Percentiles rank a stretch among this genome's conserved stretches.
These are phyloP conservation scores for Thermothelomyces thermophilus DNA, from an alignment of 2,329 filamentous ascomycete species.

Conservation along the genomic window DNA sequence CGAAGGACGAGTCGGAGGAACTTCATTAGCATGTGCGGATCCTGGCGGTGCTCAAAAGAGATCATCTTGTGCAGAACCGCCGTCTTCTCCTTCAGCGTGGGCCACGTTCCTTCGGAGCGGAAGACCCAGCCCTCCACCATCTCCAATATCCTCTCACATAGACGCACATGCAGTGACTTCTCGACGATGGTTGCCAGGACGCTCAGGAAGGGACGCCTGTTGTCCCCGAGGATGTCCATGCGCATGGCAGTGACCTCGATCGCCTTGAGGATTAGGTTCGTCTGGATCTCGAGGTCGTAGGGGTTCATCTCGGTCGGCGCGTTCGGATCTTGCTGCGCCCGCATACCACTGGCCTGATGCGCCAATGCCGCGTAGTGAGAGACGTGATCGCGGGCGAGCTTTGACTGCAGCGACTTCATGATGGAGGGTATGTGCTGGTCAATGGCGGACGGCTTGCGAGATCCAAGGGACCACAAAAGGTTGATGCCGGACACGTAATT, in stretches of 20 bases:
- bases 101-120: constrained; percentile 87
- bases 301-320: constrained; percentile 56
- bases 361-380: constrained; percentile 59
- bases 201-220: constrained; percentile 86
- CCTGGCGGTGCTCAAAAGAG: constrained; percentile 78
- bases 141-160: constrained; percentile 87
- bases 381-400: constrained; percentile 90
- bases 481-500: constrained; percentile 88
- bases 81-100: constrained; percentile 96
- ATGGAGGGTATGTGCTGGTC: constrained; percentile 81
- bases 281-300: constrained; percentile 82
- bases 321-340: constrained; percentile 47
- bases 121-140: constrained; percentile 98
- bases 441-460: constrained; percentile 77
- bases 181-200: constrained; percentile 92
- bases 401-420: constrained; percentile 89
- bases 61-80: constrained; percentile 99
- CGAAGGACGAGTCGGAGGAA: constrained; percentile 95
- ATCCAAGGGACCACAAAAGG: constrained; percentile 83
- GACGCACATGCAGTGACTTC: constrained; percentile 76
- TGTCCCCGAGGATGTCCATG: constrained; percentile 88
- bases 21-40: constrained; percentile 79
- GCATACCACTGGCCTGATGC: constrained; percentile 40
- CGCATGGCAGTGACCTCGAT: constrained; percentile 87
- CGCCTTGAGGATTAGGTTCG: constrained; percentile 85